Conservation (phyloP, 225 moss, liverwort and hornwort genomes). For the Antitrichia curtipendula region DNA sequence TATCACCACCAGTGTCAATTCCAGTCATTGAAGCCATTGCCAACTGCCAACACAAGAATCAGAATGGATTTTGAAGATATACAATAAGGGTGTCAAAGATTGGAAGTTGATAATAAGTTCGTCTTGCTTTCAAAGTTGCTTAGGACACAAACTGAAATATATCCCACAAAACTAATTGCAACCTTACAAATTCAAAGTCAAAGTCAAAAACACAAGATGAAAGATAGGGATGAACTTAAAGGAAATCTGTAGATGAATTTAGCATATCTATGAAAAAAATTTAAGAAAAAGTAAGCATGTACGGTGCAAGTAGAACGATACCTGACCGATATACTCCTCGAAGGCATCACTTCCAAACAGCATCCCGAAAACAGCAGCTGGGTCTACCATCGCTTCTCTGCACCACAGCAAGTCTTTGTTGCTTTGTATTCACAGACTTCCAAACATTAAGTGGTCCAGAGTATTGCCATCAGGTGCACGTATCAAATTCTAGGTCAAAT, state of each 20-base stretch:
- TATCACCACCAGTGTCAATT: slow-evolving; percentile 37
- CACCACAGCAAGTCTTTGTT: not conserved
- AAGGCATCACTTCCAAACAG: slow-evolving; percentile 83
- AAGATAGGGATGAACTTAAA: not conserved
- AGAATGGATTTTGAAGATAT: not conserved
- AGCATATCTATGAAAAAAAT: not conserved
- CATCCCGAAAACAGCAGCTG: slow-evolving; percentile 86
- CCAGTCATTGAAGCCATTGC: slow-evolving; percentile 69
- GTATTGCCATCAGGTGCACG: not conserved
- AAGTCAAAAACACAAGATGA: not conserved
- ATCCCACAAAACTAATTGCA: not conserved
- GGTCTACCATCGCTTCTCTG: slow-evolving; percentile 85
- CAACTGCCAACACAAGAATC: slow-evolving; percentile 25
- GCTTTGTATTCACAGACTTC: not conserved
- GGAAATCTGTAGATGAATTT: not conserved
- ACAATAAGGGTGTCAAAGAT: not conserved
- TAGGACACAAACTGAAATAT: not conserved
- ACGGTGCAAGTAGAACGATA: not conserved
- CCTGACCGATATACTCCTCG: slow-evolving; percentile 70
- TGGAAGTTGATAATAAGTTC: not conserved
- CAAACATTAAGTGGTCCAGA: not conserved
- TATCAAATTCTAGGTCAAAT: not conserved
- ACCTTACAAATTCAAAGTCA: not conserved
- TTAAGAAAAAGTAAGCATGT: not conserved
- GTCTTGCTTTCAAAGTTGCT: not conserved